These are phyloP conservation scores for Ophiostoma ips DNA, from an alignment of 2,329 filamentous ascomycete genomes.

Conservation along the genomic window DNA sequence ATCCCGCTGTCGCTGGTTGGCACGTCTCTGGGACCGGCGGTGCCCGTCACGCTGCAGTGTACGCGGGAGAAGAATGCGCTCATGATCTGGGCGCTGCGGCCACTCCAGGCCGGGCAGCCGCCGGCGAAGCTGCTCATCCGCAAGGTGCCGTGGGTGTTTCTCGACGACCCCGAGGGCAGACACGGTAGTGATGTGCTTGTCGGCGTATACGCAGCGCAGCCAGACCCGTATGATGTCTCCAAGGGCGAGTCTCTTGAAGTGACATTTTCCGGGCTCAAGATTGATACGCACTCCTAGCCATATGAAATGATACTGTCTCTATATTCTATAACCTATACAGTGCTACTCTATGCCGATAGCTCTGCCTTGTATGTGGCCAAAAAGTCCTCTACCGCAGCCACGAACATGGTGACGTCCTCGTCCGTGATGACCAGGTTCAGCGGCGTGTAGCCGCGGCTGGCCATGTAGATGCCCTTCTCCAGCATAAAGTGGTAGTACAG, in stretches of 20 bases:
- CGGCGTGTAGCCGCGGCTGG: slow-evolving; percentile 15
- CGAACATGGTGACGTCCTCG: slow-evolving; percentile 14
- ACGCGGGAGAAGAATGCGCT: slow-evolving; percentile 10
- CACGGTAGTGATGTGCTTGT: slow-evolving; percentile 7
- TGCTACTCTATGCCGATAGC: neutral
- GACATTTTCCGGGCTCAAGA: slow-evolving; percentile 3
- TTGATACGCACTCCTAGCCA: too few species aligned
- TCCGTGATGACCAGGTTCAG: slow-evolving; percentile 15
- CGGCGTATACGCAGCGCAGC: slow-evolving; percentile 11
- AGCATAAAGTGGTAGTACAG: slow-evolving; percentile 18
- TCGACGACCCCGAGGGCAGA: slow-evolving; percentile 4
- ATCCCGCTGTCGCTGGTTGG: slow-evolving; percentile 10
- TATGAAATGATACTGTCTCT: too few species aligned
- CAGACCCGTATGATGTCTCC: slow-evolving; percentile 9
- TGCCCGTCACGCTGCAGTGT: slow-evolving; percentile 6
- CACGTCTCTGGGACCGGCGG: neutral
- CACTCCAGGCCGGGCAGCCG: neutral
- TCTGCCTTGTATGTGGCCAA: slow-evolving; percentile 2
- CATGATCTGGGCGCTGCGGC: slow-evolving; percentile 6
- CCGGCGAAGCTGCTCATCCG: slow-evolving; percentile 4
- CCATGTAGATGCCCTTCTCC: slow-evolving; percentile 16
- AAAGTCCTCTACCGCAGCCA: slow-evolving; percentile 10
- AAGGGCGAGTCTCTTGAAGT: slow-evolving; percentile 3
- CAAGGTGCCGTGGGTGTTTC: slow-evolving; percentile 14
- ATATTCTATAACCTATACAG: too few species aligned